Conservation (phyloP, 306 rosid species). For the Oemleria cerasiformis region DNA sequence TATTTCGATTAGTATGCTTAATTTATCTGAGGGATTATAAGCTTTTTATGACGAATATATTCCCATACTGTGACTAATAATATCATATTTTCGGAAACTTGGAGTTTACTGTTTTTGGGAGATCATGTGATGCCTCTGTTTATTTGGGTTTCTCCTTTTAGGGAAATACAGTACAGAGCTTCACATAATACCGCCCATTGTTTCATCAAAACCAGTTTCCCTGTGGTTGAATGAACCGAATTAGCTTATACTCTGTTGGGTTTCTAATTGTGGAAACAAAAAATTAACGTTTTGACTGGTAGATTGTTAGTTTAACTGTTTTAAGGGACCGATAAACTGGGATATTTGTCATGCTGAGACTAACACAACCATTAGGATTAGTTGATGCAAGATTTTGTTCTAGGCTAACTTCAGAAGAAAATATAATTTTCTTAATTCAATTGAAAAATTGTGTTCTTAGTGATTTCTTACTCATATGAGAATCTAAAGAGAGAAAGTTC, state of each 20-base stretch:
- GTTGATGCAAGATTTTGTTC: background rate
- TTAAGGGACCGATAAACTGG: background rate
- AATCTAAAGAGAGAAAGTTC: background rate
- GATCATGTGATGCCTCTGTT: slow-evolving; percentile 27
- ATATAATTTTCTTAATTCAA: background rate
- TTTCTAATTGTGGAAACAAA: background rate
- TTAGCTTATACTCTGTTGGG: slow-evolving; percentile 1
- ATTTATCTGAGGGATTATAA: background rate
- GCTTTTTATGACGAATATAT: slow-evolving; percentile 2
- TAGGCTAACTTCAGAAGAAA: background rate
- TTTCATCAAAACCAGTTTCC: slow-evolving; percentile 42
- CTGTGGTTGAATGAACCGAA: background rate
- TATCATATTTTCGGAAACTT: slow-evolving; percentile 7
- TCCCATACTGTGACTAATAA: slow-evolving; percentile 14
- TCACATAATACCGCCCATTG: slow-evolving; percentile 28
- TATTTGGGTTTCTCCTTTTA: slow-evolving; percentile 7
- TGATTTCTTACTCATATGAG: background rate
- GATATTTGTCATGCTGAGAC: background rate
- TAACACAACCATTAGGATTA: background rate
- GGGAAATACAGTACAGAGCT: slow-evolving; percentile 6
- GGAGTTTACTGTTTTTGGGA: slow-evolving; percentile 7
- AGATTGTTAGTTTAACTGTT: background rate
- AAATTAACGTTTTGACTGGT: background rate
- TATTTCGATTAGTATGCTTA: slow-evolving; percentile 15
- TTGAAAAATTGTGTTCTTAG: background rate